Conservation (phyloP, 1,139 yeast species). For the Pichia terricola region DNA sequence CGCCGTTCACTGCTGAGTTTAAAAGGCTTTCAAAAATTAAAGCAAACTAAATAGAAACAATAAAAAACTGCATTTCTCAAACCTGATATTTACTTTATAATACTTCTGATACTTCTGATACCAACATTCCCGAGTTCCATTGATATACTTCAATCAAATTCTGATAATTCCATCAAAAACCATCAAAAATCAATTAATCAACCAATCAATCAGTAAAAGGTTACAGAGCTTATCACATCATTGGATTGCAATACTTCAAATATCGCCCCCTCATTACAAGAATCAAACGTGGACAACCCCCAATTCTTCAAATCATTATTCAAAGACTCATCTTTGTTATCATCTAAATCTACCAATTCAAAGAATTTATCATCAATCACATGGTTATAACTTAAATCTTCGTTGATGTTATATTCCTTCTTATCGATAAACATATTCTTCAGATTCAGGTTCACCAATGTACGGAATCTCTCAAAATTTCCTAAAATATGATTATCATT, state of each 20-base stretch:
- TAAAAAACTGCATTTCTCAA: no score
- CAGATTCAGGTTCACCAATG: not conserved
- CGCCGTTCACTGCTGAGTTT: no score
- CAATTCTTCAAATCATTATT: constrained; percentile 26
- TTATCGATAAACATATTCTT: constrained; percentile 40
- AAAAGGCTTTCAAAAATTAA: no score
- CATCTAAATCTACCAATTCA: constrained; percentile 16
- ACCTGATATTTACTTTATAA: no score
- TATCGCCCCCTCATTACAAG: constrained; percentile 33
- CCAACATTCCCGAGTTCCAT: no score
- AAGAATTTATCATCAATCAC: constrained; percentile 14
- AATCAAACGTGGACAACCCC: constrained; percentile 46
- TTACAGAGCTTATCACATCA: not conserved
- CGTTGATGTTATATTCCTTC: constrained; percentile 37
- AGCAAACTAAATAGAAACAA: no score
- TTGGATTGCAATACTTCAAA: constrained; percentile 43
- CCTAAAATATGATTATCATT: not conserved
- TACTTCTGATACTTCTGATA: no score
- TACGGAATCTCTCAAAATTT: not conserved
- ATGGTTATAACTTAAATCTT: constrained; percentile 13
- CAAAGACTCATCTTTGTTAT: constrained; percentile 1
- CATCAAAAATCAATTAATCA: no score
- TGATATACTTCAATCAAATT: no score
- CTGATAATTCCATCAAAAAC: no score
- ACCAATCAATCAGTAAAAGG: not conserved